Conservation (phyloP, 148 eudicot genomes). For the Heliosperma pusillum region DNA sequence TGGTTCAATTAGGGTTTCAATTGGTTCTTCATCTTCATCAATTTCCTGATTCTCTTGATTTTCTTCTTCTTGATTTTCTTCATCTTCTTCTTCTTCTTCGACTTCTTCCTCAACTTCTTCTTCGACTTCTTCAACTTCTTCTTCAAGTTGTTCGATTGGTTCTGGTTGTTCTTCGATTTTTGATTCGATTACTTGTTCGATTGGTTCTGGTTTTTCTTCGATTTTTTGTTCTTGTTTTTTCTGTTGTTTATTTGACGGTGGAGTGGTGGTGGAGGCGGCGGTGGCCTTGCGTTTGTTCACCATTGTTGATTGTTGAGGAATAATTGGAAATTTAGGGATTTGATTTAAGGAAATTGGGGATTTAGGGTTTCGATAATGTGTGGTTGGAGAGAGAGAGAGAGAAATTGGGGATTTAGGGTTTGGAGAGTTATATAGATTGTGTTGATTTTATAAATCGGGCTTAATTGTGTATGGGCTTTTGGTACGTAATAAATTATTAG, state of each 20-base stretch:
- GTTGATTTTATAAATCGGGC: no score
- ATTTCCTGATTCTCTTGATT: constrained; percentile 14
- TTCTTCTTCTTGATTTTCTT: constrained; percentile 28
- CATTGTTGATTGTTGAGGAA: constrained; percentile 30
- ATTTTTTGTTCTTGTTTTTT: constrained; percentile 1
- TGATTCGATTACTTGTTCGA: neutral
- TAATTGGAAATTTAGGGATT: neutral
- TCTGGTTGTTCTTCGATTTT: constrained; percentile 16
- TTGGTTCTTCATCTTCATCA: constrained; percentile 59
- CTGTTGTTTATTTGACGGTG: constrained; percentile 22
- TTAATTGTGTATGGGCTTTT: no score
- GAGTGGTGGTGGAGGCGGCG: constrained; percentile 17
- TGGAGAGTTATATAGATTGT: no score
- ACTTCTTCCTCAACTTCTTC: constrained; percentile 25
- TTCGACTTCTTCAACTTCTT: constrained; percentile 22
- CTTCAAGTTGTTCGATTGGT: constrained; percentile 17
- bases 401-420: constrained; percentile 23
- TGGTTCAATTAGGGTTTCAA: constrained; percentile 68
- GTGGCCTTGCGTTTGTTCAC: constrained; percentile 57
- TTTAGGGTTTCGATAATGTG: constrained; percentile 21
- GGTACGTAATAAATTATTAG: no score
- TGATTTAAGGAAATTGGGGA: constrained; percentile 6
- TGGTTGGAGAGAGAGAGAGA: no score
- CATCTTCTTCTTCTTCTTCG: constrained; percentile 25
- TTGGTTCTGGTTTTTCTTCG: neutral